These are phyloP conservation scores for Ophiocordyceps camponoti-saundersi DNA, from an alignment of 2,329 filamentous ascomycete species.

Conservation along the genomic window DNA sequence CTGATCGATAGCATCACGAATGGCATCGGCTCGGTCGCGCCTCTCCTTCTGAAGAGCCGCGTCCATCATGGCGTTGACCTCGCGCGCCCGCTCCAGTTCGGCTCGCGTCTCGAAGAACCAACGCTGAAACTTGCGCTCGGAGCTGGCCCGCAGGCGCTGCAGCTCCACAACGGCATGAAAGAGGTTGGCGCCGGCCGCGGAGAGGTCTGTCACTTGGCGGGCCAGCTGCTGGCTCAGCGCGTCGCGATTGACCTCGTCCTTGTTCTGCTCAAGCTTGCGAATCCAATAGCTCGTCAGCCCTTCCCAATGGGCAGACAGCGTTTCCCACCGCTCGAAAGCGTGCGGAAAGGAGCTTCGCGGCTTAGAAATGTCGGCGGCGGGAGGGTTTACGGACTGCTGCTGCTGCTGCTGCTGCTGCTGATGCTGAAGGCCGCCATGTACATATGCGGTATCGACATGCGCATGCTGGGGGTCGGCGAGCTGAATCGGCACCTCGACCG, in stretches of 20 bases:
- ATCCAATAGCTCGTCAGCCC: conserved; percentile 97
- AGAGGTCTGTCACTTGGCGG: conserved; percentile 91
- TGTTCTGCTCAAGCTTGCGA: conserved; percentile 76
- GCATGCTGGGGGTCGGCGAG: conserved; percentile 2
- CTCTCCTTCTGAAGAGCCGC: conserved; percentile 59
- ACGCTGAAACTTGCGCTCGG: conserved; percentile 91
- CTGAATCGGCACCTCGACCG: conserved; percentile 3
- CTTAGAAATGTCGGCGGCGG: conserved; percentile 13
- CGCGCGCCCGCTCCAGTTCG: conserved; percentile 72
- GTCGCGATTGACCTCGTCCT: conserved; percentile 66
- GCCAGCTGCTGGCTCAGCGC: conserved; percentile 77
- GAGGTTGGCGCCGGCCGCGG: conserved; percentile 86
- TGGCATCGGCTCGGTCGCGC: conserved; percentile 48
- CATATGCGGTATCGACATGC: conserved; percentile 1
- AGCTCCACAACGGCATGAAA: conserved; percentile 97
- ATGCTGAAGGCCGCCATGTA: conserved; percentile 4
- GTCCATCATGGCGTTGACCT: conserved; percentile 69
- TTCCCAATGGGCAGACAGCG: conserved; percentile 93
- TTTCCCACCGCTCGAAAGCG: conserved; percentile 96
- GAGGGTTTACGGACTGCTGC: conserved; percentile 6
- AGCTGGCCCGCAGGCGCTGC: conserved; percentile 82
- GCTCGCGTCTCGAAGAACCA: conserved; percentile 95
- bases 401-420: conserved; percentile 3
- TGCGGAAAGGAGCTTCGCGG: conserved; percentile 70
- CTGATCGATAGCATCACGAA: conserved; percentile 46